Evolutionary conservation across 495 filamentous ascomycete species (phyloP).

Genomic region (Xylaria scruposa): DNA sequence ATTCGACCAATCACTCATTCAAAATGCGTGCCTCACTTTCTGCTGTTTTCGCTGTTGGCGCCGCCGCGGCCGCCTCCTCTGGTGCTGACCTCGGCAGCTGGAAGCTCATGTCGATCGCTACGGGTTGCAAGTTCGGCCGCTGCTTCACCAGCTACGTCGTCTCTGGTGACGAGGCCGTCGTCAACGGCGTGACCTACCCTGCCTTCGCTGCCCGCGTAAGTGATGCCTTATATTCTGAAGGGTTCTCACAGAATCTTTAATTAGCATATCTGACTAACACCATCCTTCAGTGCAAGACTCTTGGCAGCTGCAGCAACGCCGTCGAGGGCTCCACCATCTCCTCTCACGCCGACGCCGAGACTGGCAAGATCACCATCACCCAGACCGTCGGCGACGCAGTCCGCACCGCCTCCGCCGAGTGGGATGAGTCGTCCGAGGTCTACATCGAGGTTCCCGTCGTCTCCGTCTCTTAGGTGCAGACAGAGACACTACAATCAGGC

Average conservation of each 20-base stretch:
- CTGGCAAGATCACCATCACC: conserved; percentile 18
- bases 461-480: conserved; percentile 4
- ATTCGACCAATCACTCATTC: conserved; percentile 2
- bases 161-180: conserved; percentile 17
- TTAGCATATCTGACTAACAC: neutral
- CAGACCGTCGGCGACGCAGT: conserved; percentile 15
- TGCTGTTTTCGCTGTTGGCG: conserved; percentile 21
- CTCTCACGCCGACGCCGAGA: neutral
- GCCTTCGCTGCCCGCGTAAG: conserved; percentile 23
- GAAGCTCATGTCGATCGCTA: conserved; percentile 21
- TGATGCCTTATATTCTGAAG: neutral
- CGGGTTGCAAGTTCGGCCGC: conserved; percentile 23
- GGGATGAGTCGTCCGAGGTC: conserved; percentile 22
- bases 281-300: conserved; percentile 11
- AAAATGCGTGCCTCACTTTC: conserved; percentile 18
- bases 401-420: conserved; percentile 10
- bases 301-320: conserved; percentile 16
- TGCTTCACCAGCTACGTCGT: conserved; percentile 25
- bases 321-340: conserved; percentile 8
- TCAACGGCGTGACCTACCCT: conserved; percentile 19
- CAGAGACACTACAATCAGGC: neutral
- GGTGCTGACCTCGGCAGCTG: conserved; percentile 16
- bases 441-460: conserved; percentile 14
- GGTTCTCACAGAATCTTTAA: neutral
- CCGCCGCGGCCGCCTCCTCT: conserved; percentile 13